Conservation (phyloP, 1,139 yeast species). For the Candida sanyaensis region DNA sequence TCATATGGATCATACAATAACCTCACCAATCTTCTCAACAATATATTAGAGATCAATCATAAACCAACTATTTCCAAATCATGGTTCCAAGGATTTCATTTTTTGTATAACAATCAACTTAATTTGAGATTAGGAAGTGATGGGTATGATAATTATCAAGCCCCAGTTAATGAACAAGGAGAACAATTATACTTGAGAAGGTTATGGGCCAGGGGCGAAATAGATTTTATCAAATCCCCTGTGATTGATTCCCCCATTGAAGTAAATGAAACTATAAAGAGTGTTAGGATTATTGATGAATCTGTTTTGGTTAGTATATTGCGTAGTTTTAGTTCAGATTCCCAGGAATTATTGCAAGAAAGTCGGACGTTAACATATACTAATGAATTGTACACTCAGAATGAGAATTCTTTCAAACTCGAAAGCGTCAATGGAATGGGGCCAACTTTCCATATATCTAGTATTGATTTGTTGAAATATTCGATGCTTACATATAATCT, state of each 20-base stretch:
- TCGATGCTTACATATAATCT: conserved; percentile 78
- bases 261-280: conserved; percentile 49
- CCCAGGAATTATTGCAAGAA: conserved; percentile 24
- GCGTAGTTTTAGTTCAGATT: conserved; percentile 31
- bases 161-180: conserved; percentile 46
- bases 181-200: conserved; percentile 52
- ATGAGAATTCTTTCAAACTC: background rate
- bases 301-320: conserved; percentile 47
- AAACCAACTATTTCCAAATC: conserved; percentile 1
- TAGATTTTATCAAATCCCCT: conserved; percentile 37
- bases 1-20: conserved; percentile 20
- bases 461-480: conserved; percentile 40
- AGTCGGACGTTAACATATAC: conserved; percentile 39
- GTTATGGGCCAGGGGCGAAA: conserved; percentile 80
- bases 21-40: conserved; percentile 19
- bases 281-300: conserved; percentile 33
- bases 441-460: conserved; percentile 8
- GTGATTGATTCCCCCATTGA: conserved; percentile 6
- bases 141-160: conserved; percentile 83
- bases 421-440: background rate
- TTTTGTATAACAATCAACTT: conserved; percentile 57
- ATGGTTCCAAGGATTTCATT: conserved; percentile 54
- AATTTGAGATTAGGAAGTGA: conserved; percentile 59
- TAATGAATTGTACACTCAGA: conserved; percentile 21
- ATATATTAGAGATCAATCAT: conserved; percentile 15